Conservation (phyloP, 2,329 filamentous ascomycete genomes). For the Diaporthe humulicola region DNA sequence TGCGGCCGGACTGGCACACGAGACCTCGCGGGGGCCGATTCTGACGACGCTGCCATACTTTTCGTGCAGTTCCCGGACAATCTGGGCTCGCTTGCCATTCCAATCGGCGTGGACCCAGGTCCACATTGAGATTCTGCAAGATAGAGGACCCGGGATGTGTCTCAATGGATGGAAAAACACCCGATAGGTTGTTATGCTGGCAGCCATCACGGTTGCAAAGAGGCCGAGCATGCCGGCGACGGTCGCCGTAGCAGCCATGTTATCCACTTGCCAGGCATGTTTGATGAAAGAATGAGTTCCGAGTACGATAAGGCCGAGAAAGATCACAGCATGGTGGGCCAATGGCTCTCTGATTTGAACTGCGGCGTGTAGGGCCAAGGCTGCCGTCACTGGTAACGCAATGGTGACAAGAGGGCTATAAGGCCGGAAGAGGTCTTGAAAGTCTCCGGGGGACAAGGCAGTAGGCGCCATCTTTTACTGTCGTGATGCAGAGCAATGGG, state of each 20-base stretch:
- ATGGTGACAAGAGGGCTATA: slow-evolving; percentile 14
- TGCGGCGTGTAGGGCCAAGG: slow-evolving; percentile 1
- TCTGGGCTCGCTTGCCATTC: not conserved
- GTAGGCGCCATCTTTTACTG: not conserved
- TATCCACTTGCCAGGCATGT: slow-evolving; percentile 10
- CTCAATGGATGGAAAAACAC: slow-evolving; percentile 21
- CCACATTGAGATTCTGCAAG: not conserved
- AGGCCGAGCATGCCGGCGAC: not conserved
- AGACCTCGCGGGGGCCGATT: slow-evolving; percentile 4
- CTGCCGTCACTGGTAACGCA: slow-evolving; percentile 10
- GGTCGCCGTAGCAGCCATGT: not conserved
- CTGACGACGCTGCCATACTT: slow-evolving; percentile 13
- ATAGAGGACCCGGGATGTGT: slow-evolving; percentile 1
- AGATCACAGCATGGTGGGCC: slow-evolving; percentile 10
- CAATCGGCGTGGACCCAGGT: slow-evolving; percentile 6
- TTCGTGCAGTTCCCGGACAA: slow-evolving; percentile 8
- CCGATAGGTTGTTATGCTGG: not conserved
- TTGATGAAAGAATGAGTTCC: slow-evolving; percentile 6
- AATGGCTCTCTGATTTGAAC: slow-evolving; percentile 12
- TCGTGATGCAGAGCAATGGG: not conserved
- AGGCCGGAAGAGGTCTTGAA: slow-evolving; percentile 1
- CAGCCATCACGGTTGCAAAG: not conserved
- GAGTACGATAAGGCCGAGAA: slow-evolving; percentile 1
- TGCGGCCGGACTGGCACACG: not conserved
- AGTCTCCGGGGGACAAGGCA: not conserved